Conservation (phyloP, 176 grass and related monocot species). For the Triticum urartu region DNA sequence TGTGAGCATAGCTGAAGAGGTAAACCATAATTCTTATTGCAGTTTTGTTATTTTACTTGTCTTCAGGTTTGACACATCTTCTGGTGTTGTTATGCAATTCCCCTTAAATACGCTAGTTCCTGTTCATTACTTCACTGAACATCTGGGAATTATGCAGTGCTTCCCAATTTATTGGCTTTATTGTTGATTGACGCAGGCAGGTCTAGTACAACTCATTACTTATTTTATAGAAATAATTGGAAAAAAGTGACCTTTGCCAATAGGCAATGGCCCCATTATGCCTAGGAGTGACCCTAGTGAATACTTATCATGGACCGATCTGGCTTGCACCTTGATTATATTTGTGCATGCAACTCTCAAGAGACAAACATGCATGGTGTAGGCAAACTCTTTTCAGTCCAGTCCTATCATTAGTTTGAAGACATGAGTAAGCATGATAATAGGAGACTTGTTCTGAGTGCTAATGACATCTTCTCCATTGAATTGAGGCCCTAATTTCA, state of each 20-base stretch:
- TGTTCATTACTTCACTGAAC: background rate
- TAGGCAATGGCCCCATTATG: background rate
- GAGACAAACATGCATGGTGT: background rate
- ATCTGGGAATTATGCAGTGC: background rate
- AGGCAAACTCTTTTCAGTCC: background rate
- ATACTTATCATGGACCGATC: background rate
- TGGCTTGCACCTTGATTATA: background rate
- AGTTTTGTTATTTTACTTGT: background rate
- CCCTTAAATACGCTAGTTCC: background rate
- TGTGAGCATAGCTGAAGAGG: slow-evolving; percentile 82
- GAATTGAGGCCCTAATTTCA: background rate
- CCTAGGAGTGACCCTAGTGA: background rate
- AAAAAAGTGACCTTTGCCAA: background rate
- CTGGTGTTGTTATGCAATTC: background rate
- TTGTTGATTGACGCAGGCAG: background rate
- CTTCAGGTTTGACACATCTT: background rate
- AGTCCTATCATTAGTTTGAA: background rate
- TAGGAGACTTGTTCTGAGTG: background rate
- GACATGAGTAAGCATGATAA: background rate
- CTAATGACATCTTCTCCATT: background rate
- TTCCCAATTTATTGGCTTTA: background rate
- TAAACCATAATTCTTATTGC: slow-evolving; percentile 30
- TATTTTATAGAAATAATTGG: background rate
- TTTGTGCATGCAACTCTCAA: background rate
- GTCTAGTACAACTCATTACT: background rate